phyloP scores from a whole-genome alignment of 2,329 filamentous ascomycete species.

The Fonsecaea erecta region DNA sequence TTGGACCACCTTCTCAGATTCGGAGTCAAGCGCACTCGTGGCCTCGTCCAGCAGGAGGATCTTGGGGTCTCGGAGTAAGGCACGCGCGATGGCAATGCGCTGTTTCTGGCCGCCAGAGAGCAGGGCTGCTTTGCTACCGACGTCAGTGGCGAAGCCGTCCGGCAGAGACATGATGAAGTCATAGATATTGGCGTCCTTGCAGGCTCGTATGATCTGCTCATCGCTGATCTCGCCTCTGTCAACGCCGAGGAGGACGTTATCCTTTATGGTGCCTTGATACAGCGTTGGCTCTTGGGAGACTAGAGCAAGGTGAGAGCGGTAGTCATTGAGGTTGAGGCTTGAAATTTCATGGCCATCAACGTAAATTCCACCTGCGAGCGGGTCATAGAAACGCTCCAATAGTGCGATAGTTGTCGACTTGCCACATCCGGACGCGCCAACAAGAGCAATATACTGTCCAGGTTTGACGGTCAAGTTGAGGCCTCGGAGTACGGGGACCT shows the following conservation, averaged over 20 bases:
- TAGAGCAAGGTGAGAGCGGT: conserved; percentile 80
- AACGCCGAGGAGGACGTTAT: conserved; percentile 85
- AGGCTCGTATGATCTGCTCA: conserved; percentile 74
- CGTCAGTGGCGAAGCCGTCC: conserved; percentile 82
- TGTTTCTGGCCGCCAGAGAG: conserved; percentile 93
- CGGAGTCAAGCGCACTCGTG: conserved; percentile 57
- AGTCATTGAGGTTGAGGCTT: conserved; percentile 80
- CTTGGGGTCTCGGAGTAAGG: conserved; percentile 86
- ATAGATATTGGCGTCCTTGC: conserved; percentile 89
- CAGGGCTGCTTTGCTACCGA: conserved; percentile 84
- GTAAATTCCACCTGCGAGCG: conserved; percentile 76
- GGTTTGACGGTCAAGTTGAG: conserved; percentile 63
- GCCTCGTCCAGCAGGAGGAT: conserved; percentile 86
- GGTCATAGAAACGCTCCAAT: conserved; percentile 93
- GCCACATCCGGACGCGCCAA: conserved; percentile 88
- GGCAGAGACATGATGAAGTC: conserved; percentile 87
- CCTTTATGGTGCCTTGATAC: conserved; percentile 87
- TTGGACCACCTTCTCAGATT: conserved; percentile 62
- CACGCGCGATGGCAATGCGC: conserved; percentile 89
- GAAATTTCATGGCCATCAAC: conserved; percentile 84
- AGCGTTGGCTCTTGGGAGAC: conserved; percentile 94
- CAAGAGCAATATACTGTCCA: conserved; percentile 68
- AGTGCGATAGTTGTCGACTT: conserved; percentile 93
- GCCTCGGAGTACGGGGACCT: conserved; percentile 88
- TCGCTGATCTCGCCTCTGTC: conserved; percentile 71